Evolutionary conservation across 306 rosid species (phyloP).

Genomic region (Leucaena leucocephala): DNA sequence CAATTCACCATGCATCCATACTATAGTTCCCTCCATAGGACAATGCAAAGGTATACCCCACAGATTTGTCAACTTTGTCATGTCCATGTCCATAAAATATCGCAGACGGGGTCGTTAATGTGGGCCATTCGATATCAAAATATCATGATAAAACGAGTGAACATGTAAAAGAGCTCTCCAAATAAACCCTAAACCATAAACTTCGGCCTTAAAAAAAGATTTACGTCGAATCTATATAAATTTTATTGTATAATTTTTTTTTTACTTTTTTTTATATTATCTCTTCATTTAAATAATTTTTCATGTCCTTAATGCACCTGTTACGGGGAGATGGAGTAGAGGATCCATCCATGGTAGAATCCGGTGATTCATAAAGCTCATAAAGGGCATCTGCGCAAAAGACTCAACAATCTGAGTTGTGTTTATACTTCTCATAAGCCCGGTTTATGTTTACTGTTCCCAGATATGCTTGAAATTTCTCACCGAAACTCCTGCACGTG

Average conservation of each 20-base stretch:
- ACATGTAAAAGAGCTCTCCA: no score
- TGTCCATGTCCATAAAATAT: background rate
- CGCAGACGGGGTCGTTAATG: background rate
- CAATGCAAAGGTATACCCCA: background rate
- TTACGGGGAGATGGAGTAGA: background rate
- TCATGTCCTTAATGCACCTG: no score
- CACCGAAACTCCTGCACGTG: no score
- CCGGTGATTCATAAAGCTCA: conserved; percentile 52
- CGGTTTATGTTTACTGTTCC: background rate
- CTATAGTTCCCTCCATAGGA: background rate
- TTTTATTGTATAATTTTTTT: no score
- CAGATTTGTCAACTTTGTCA: background rate
- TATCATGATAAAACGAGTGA: background rate
- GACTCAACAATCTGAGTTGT: conserved; percentile 54
- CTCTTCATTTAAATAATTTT: background rate
- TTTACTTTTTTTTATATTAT: no score
- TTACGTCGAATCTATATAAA: no score
- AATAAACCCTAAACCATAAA: no score
- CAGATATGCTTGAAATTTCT: conserved; percentile 20
- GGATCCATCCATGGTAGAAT: conserved; percentile 20
- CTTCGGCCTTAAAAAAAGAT: no score
- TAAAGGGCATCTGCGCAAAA: conserved; percentile 2
- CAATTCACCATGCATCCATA: no score
- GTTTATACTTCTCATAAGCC: no score
- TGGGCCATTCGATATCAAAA: background rate